These are phyloP conservation scores for Arthroderma uncinatum DNA, from an alignment of 2,329 filamentous ascomycete genomes.

Conservation along the genomic window DNA sequence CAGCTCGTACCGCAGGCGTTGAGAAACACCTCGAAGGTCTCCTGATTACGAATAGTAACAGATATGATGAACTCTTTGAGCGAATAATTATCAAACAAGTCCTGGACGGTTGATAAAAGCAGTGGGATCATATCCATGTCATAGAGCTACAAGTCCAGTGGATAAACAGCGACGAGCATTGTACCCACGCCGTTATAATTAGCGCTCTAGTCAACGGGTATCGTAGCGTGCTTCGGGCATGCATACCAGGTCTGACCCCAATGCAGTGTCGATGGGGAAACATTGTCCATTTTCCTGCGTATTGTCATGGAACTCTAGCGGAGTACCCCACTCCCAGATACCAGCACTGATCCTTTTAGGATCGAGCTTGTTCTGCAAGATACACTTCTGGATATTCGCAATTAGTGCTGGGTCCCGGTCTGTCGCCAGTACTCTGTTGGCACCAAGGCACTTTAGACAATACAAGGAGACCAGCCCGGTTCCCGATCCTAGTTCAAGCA, in stretches of 20 bases:
- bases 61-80: constrained; percentile 47
- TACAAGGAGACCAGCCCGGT: constrained; percentile 56
- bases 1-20: constrained; percentile 45
- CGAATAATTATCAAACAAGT: constrained; percentile 45
- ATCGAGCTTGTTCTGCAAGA: constrained; percentile 24
- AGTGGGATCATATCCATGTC: constrained; percentile 48
- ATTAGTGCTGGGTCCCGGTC: constrained; percentile 46
- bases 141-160: constrained; percentile 43
- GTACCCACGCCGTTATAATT: background rate
- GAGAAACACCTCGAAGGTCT: constrained; percentile 50
- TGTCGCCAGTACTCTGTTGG: constrained; percentile 46
- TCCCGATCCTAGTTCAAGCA: constrained; percentile 56
- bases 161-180: background rate
- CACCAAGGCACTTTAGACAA: constrained; percentile 48
- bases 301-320: constrained; percentile 15
- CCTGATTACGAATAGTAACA: constrained; percentile 49
- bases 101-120: constrained; percentile 44
- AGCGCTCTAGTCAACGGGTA: background rate
- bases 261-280: constrained; percentile 28
- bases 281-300: background rate
- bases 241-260: constrained; percentile 34
- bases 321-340: constrained; percentile 35
- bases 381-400: constrained; percentile 30
- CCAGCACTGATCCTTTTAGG: constrained; percentile 20
- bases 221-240: background rate